A percentile compares a stretch with the other conserved stretches of the same genome.
Conservation (phyloP, 2,329 filamentous ascomycete species). For the Alternaria panax region DNA sequence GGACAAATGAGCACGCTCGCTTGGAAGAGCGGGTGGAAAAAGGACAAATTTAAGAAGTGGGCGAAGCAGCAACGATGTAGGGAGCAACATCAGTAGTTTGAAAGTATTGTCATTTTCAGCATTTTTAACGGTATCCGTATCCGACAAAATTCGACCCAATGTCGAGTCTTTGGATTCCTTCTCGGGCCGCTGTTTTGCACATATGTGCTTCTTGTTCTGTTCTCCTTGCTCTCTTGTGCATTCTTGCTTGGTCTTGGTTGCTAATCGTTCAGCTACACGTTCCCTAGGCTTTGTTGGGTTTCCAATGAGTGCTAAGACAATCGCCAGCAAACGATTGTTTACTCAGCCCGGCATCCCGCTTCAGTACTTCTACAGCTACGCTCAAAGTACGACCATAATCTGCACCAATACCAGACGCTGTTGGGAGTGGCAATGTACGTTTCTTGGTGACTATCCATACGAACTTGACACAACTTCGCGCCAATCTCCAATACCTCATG, state of each 20-base stretch:
- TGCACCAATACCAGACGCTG: not conserved
- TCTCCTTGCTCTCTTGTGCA: not conserved
- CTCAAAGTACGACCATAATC: not conserved
- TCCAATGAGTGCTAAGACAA: not conserved
- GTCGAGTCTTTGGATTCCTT: not conserved
- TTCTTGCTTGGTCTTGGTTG: not conserved
- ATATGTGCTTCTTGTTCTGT: not conserved
- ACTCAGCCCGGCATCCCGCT: not conserved
- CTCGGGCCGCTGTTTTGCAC: not conserved
- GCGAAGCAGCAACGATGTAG: conserved; percentile 41
- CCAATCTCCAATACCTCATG: too few relatives aligned
- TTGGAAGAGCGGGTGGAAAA: conserved; percentile 45
- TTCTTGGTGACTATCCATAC: too few relatives aligned
- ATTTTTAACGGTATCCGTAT: conserved; percentile 10
- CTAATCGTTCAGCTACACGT: not conserved
- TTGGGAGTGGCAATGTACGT: not conserved
- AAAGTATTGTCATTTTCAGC: conserved; percentile 2
- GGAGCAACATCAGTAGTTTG: conserved; percentile 11
- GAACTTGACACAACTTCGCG: not conserved
- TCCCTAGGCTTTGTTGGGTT: not conserved
- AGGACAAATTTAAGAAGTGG: conserved; percentile 37
- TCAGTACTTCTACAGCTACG: not conserved
- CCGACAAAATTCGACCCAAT: not conserved
- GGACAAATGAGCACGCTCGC: conserved; percentile 17
- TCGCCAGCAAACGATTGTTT: not conserved